These are phyloP conservation scores for Phytophthora cactorum DNA, from an alignment of 352 stramenopile species.

Conservation along the genomic window DNA sequence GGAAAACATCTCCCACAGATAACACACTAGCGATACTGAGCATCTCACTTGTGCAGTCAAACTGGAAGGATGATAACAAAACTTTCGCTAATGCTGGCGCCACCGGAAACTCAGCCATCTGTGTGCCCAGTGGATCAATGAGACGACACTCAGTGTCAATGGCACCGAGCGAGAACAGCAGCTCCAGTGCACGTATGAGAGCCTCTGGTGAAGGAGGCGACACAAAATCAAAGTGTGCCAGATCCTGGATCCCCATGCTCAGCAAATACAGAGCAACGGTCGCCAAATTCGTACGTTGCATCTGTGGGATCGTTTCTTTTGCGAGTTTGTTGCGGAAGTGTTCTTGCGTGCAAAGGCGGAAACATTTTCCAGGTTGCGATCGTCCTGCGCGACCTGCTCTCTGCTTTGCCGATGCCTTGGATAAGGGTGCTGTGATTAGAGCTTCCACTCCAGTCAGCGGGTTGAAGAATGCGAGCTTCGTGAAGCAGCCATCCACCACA, in stretches of 20 bases:
- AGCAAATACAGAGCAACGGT: constrained; percentile 74
- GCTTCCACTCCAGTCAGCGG: constrained; percentile 82
- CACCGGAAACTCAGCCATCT: constrained; percentile 98
- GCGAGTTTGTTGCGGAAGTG: constrained; percentile 50
- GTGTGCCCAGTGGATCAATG: constrained; percentile 85
- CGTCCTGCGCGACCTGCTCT: constrained; percentile 94
- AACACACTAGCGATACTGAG: constrained; percentile 97
- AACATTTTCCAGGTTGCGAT: constrained; percentile 78
- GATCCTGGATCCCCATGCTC: constrained; percentile 87
- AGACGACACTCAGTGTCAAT: constrained; percentile 65
- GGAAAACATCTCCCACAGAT: constrained; percentile 91
- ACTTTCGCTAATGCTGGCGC: constrained; percentile 89
- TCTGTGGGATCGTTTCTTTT: constrained; percentile 82
- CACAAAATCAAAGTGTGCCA: constrained; percentile 87
- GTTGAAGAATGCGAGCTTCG: constrained; percentile 88
- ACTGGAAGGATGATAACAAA: constrained; percentile 67
- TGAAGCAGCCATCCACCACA: constrained; percentile 79
- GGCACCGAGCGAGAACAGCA: constrained; percentile 73
- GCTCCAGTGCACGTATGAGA: constrained; percentile 71
- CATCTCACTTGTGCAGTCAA: constrained; percentile 92
- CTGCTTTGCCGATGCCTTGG: constrained; percentile 96
- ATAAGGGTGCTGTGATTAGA: constrained; percentile 94
- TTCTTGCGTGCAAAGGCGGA: constrained; percentile 71
- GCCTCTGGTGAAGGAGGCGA: constrained; percentile 76
- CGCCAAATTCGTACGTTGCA: constrained; percentile 83